These are phyloP conservation scores for Myxozyma geophila DNA, from an alignment of 805 yeast genomes.

Conservation along the genomic window DNA sequence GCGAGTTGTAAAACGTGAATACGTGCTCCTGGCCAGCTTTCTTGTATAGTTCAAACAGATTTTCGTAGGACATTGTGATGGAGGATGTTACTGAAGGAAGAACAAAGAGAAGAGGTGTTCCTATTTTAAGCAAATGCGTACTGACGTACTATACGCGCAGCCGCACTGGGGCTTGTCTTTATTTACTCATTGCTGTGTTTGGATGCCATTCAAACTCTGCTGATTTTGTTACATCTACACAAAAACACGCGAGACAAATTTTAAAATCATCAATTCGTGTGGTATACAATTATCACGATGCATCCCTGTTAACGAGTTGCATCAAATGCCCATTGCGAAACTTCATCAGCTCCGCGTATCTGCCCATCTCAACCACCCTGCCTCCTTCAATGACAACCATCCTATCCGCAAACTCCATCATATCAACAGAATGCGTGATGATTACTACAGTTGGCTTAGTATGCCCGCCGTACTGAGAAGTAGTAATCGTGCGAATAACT, in stretches of 20 bases:
- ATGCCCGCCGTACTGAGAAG: constrained; percentile 6
- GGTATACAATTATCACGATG: too few species aligned
- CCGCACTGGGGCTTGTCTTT: neutral
- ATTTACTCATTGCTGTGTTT: too few species aligned
- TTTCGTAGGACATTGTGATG: constrained; percentile 14
- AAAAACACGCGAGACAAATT: too few species aligned
- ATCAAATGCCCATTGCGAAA: constrained; percentile 3
- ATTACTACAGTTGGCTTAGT: constrained; percentile 52
- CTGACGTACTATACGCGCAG: neutral
- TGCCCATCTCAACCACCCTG: constrained; percentile 26
- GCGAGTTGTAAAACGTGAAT: constrained; percentile 46
- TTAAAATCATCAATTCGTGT: too few species aligned
- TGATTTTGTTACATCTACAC: too few species aligned
- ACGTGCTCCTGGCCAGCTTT: constrained; percentile 50
- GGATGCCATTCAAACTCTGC: too few species aligned
- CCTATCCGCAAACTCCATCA: constrained; percentile 64
- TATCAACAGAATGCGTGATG: constrained; percentile 73
- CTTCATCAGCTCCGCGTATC: constrained; percentile 19
- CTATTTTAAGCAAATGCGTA: neutral
- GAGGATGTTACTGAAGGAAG: neutral
- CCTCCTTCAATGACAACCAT: constrained; percentile 45
- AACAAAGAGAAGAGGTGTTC: neutral
- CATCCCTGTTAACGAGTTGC: constrained; percentile 3
- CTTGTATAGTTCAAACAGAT: constrained; percentile 38
- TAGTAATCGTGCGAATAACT: constrained; percentile 50